These are phyloP conservation scores for Lentinula guzmanii DNA, from an alignment of 768 basidiomycete species.

Conservation along the genomic window DNA sequence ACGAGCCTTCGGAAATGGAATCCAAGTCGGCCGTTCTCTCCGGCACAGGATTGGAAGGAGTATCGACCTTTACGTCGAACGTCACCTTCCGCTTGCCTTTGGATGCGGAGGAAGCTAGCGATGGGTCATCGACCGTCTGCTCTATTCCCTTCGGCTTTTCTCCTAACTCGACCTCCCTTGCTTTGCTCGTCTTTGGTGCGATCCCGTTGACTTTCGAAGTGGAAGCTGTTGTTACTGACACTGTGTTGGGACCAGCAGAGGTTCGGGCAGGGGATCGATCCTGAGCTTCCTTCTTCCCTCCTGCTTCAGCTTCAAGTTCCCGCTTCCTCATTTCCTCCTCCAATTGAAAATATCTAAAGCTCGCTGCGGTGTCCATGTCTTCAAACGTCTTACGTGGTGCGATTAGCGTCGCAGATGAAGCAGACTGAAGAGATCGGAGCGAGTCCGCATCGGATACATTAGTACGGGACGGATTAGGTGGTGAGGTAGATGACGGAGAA, in stretches of 20 bases:
- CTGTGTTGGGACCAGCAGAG: background rate
- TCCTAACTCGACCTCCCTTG: background rate
- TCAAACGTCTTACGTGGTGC: background rate
- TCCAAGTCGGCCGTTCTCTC: constrained; percentile 4
- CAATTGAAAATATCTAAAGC: constrained; percentile 5
- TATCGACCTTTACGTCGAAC: constrained; percentile 33
- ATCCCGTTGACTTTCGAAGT: background rate
- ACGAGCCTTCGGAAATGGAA: constrained; percentile 24
- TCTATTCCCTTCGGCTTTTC: background rate
- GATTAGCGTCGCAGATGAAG: constrained; percentile 1
- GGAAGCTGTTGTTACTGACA: background rate
- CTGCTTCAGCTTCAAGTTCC: background rate
- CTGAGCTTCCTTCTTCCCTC: background rate
- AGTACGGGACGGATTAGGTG: background rate
- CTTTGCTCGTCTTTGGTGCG: background rate
- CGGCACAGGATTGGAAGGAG: constrained; percentile 16
- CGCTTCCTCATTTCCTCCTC: constrained; percentile 9
- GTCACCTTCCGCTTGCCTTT: constrained; percentile 40
- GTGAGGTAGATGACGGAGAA: background rate
- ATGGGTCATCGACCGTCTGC: background rate
- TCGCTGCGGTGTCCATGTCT: constrained; percentile 7
- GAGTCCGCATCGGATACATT: background rate
- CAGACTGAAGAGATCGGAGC: constrained; percentile 5
- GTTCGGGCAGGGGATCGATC: background rate
- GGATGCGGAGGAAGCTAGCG: constrained; percentile 10